Base-by-base conservation (phyloP, 2,329 filamentous ascomycete genomes). In the Lasiodiplodia theobromae region DNA sequence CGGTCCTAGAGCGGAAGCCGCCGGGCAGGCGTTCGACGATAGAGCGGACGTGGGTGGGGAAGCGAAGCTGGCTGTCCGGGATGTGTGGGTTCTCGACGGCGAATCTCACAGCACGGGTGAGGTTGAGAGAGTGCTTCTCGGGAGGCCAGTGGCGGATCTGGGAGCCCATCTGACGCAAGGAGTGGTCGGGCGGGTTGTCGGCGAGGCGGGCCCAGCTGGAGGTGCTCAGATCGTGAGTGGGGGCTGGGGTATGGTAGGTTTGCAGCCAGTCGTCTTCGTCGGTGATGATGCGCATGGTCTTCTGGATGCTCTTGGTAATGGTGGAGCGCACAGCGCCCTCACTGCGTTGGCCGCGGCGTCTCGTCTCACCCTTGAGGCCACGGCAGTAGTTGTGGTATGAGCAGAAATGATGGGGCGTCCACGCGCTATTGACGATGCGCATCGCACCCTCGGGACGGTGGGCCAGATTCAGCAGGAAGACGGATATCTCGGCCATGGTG, bases 401-500 rank as follows among this genome's bases (percentile, higher is more conserved):
- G 60, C 31, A 52, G 31, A 38, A 52, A n/a, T 37, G 11, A 8
- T 25, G 11, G 5, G 47, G 28, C n/a, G 28, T 38, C 60, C 60
- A 64, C 3, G 31, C 60, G 31, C 38, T 64, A 47, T 52, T 21
- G 47, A 52, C 47, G 10, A 52, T n/a, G 14, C 60, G 47, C 28
- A n/a, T 25, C 2, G 60, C 60, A 47, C 60, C 28, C 18, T 64
- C 60, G 31, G 44, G 44, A 4, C 47, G 60, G 31, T 52, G 60
- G n/a, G 40, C 60, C 16, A 64, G n/a, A 47, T 64, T 64, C n/a
- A 64, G 44, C 25, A 52, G 31, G 60, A 64, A 64, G 31, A 64
- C 60, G 31, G 60, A 21, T 2, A 64, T 52, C 60, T 64, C 60
- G 28, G 47, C 60, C 44, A 64, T 38, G 21, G 60, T 64, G 11